Evolutionary conservation across 169 alveolate genomes (phyloP), one percentile per base, ranked within the genome.

Genomic region (Plasmodium knowlesi): DNA sequence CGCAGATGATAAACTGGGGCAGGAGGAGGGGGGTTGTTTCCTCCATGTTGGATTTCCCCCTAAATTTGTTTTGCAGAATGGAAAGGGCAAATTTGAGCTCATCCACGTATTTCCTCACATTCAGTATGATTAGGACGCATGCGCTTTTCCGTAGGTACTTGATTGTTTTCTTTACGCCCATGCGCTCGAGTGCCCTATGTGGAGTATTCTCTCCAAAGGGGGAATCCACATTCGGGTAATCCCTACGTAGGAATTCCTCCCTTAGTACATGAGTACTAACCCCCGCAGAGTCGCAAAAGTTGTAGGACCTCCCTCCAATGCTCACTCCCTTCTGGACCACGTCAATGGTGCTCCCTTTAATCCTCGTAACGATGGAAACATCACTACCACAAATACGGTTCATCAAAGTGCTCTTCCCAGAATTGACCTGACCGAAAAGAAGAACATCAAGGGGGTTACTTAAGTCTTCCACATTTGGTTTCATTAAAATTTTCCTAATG

Each of bases 301-400:
- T 94, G 41, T 92, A 84, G 16, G 71, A 39, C 16, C 94, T 50
- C 10, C 92, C 96, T 46, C 70, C 19, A n/a, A 93, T 54, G 22
- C 92, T 93, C 43, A 93, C 83, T 34, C 50, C 80, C 32, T 79
- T 95, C 67, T 93, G 93, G n/a, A 96, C 82, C 25, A 95, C 70
- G 67, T 96, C 97, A 12, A 96, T 84, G 19, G 97, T 96, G 25
- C 97, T 94, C 4, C 97, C 97, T 39, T 96, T 93, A 54, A 95
- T 50, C 50, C 93, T 90, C 32, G 97, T 90, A 19, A 96, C 97
- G 10, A 96, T 96, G 54, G 96, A 93, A 22, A 96, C 91, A 25
- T 82, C 85, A 32, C 92, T 82, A 76, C 88, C 39, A 53, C 96
- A 95, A 67, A 96, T 92, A 28, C 84, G 70, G 83, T 96, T 96